Evolutionary conservation across 1,284 basidiomycete genomes (phyloP).

Genomic region (Gastroboletus turbinatus): DNA sequence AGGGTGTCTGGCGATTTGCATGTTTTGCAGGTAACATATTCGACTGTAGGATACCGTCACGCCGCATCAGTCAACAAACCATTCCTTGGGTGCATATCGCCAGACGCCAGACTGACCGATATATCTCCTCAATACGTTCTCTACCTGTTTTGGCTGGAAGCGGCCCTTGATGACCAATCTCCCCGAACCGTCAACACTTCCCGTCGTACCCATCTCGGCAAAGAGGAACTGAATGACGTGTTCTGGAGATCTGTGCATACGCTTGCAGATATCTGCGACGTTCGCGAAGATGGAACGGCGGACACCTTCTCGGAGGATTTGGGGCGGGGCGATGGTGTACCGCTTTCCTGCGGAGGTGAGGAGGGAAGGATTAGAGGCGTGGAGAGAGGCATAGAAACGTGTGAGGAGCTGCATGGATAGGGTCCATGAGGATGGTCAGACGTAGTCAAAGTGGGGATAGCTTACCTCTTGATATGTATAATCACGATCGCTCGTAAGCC

Average conservation of each 20-base stretch:
- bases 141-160: conserved; percentile 98
- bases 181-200: conserved; percentile 90
- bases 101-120: conserved; percentile 64
- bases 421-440: not conserved
- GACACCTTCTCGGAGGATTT: conserved; percentile 91
- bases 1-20: conserved; percentile 99
- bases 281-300: conserved; percentile 98
- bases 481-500: conserved; percentile 92
- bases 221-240: conserved; percentile 98
- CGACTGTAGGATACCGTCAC: conserved; percentile 53
- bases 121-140: conserved; percentile 95
- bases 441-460: not conserved
- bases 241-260: conserved; percentile 99
- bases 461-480: conserved; percentile 90
- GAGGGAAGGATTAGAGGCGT: conserved; percentile 93
- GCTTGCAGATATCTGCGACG: conserved; percentile 95
- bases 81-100: not conserved
- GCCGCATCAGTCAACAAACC: not conserved
- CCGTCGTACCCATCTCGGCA: conserved; percentile 97
- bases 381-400: conserved; percentile 90
- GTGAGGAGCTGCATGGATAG: conserved; percentile 69
- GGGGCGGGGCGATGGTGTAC: conserved; percentile 97
- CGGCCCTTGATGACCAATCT: conserved; percentile 96
- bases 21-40: conserved; percentile 99
- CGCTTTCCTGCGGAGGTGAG: conserved; percentile 84